Percentiles rank a stretch among this genome's conserved stretches.
Conservation (phyloP, 202 grass and related monocot genomes). For the Musa balbisiana region DNA sequence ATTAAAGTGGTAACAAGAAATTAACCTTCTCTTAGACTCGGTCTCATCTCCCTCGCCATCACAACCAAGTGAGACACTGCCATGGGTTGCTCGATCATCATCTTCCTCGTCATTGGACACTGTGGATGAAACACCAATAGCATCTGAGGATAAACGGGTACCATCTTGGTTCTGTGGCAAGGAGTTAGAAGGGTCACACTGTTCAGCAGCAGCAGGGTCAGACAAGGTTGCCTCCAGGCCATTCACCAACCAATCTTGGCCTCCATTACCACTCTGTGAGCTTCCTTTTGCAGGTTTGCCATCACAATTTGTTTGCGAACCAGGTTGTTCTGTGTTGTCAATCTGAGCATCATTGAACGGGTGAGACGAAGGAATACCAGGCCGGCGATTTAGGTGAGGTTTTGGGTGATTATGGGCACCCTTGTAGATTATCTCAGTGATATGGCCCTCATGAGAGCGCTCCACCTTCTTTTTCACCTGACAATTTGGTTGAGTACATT, state of each 20-base stretch:
- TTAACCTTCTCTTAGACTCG: slow-evolving; percentile 79
- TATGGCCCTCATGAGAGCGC: slow-evolving; percentile 46
- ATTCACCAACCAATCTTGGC: slow-evolving; percentile 34
- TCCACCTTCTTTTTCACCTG: slow-evolving; percentile 71
- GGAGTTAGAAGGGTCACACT: slow-evolving; percentile 32
- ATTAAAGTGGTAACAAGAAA: too few species aligned
- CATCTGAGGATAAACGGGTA: slow-evolving; percentile 10
- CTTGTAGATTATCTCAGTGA: slow-evolving; percentile 81
- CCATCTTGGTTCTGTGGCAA: slow-evolving; percentile 5
- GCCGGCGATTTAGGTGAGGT: slow-evolving; percentile 28
- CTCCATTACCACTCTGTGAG: slow-evolving; percentile 17
- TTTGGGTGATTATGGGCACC: slow-evolving; percentile 61
- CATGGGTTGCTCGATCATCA: slow-evolving; percentile 52
- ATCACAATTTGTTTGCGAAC: slow-evolving; percentile 25
- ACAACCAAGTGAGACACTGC: slow-evolving; percentile 38
- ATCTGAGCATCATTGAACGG: slow-evolving; percentile 17
- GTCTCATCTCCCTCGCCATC: slow-evolving; percentile 71
- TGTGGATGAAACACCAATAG: slow-evolving; percentile 53
- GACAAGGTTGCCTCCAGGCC: slow-evolving; percentile 28
- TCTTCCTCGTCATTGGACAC: slow-evolving; percentile 67
- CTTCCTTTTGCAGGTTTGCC: slow-evolving; percentile 31
- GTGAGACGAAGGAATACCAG: slow-evolving; percentile 18
- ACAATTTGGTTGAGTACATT: slow-evolving; percentile 58
- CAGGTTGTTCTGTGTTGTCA: slow-evolving; percentile 30
- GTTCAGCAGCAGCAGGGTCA: slow-evolving; percentile 29